Evolutionary conservation across 805 yeast species (phyloP).

Genomic region (Suhomyces sp.): DNA sequence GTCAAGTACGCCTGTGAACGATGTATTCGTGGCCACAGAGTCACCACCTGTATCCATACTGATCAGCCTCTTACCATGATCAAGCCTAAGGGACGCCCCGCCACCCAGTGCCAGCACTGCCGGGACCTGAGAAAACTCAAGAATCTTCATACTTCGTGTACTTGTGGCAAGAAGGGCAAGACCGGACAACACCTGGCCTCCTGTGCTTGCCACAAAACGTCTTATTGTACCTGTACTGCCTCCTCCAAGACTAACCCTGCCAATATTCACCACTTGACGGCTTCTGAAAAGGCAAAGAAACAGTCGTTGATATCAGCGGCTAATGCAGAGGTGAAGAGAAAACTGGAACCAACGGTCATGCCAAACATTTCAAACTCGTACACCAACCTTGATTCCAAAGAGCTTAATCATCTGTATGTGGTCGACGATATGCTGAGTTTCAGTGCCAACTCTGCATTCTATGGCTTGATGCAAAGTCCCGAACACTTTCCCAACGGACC

Average conservation of each 20-base stretch:
- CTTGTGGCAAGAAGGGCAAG: constrained; percentile 59
- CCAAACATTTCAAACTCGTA: neutral
- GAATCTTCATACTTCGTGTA: constrained; percentile 66
- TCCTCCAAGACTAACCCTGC: constrained; percentile 1
- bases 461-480: constrained; percentile 24
- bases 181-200: constrained; percentile 34
- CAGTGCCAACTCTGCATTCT: constrained; percentile 27
- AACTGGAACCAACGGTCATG: constrained; percentile 3
- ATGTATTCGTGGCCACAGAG: constrained; percentile 95
- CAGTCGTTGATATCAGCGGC: constrained; percentile 15
- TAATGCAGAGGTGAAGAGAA: constrained; percentile 11
- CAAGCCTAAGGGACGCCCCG: constrained; percentile 95
- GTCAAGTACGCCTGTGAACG: constrained; percentile 94
- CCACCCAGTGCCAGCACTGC: constrained; percentile 87
- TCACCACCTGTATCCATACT: constrained; percentile 87
- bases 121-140: constrained; percentile 68
- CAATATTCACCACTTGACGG: constrained; percentile 13
- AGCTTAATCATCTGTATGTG: constrained; percentile 11
- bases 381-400: neutral
- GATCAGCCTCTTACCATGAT: constrained; percentile 90
- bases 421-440: constrained; percentile 34
- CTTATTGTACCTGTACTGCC: constrained; percentile 41
- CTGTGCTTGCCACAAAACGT: constrained; percentile 38
- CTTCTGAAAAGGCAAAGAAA: constrained; percentile 14
- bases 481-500: constrained; percentile 2